phyloP scores from a whole-genome alignment of 2,329 filamentous ascomycete genomes.

The Aspergillus calidoustus region DNA sequence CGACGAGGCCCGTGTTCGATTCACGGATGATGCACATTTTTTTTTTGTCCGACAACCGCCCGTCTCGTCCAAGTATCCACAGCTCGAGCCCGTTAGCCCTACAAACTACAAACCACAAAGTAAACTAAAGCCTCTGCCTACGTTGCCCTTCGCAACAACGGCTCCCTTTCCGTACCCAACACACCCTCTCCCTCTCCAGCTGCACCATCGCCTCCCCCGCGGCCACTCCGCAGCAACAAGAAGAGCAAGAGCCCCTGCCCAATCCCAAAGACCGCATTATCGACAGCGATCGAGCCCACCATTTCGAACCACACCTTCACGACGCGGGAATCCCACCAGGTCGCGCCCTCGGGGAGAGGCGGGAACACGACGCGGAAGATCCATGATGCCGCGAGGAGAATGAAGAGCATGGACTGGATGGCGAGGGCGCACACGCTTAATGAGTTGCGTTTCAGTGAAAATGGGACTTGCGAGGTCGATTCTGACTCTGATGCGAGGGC shows the following conservation, averaged over 20 bases:
- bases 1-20: conserved; percentile 54
- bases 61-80: too few species aligned
- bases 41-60: too few species aligned
- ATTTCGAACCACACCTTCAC: background rate
- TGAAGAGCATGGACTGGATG: conserved; percentile 3
- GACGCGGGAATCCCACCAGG: background rate
- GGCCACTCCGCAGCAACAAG: background rate
- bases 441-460: background rate
- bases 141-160: background rate
- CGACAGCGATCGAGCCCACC: background rate
- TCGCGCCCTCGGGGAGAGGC: background rate
- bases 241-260: background rate
- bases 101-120: too few species aligned
- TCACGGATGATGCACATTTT: conserved; percentile 48
- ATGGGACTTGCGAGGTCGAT: background rate
- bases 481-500: too few species aligned
- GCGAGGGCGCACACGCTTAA: conserved; percentile 2
- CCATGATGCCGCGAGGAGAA: conserved; percentile 2
- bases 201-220: too few species aligned
- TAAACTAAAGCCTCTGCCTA: too few species aligned
- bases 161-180: background rate
- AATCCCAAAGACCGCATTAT: conserved; percentile 4
- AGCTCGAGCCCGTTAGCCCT: too few species aligned
- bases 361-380: conserved; percentile 9
- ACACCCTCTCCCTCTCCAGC: too few species aligned